Percentiles rank a stretch among this genome's conserved stretches.
These are phyloP conservation scores for Argentina anserina DNA, from an alignment of 306 rosid species.

Conservation along the genomic window DNA sequence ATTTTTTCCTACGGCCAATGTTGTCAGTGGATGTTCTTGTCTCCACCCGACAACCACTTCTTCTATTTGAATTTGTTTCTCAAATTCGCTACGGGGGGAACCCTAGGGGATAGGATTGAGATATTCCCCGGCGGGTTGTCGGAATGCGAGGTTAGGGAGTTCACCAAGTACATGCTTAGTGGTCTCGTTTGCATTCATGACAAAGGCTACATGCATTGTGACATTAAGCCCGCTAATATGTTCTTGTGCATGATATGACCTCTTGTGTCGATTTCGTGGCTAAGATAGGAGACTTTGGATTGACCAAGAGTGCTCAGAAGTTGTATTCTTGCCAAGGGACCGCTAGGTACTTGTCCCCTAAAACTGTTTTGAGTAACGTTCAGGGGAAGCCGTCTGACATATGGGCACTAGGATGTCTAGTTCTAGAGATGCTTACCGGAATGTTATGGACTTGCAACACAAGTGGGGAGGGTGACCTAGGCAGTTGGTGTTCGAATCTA, in stretches of 20 bases:
- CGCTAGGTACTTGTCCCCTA: background rate
- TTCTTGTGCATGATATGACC: background rate
- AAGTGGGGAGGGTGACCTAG: background rate
- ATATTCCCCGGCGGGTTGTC: background rate
- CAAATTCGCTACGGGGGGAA: background rate
- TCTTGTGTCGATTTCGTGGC: background rate
- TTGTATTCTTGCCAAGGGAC: background rate
- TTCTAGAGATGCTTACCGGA: slow-evolving; percentile 4
- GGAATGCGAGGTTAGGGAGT: background rate
- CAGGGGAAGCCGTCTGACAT: slow-evolving; percentile 9
- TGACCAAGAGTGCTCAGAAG: background rate
- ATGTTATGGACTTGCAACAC: background rate
- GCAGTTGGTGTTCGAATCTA: background rate
- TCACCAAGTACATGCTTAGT: background rate
- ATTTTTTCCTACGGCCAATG: background rate
- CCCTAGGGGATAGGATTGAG: background rate
- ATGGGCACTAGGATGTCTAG: slow-evolving; percentile 6
- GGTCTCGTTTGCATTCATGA: background rate
- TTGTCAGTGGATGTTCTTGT: background rate
- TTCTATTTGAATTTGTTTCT: background rate
- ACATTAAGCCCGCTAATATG: background rate
- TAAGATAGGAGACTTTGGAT: slow-evolving; percentile 1
- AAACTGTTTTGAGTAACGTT: background rate
- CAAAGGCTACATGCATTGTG: background rate
- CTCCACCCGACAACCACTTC: too few species aligned